Evolutionary conservation across 2,329 filamentous ascomycete genomes (phyloP).

Genomic region (Phaeosphaeria sp.): DNA sequence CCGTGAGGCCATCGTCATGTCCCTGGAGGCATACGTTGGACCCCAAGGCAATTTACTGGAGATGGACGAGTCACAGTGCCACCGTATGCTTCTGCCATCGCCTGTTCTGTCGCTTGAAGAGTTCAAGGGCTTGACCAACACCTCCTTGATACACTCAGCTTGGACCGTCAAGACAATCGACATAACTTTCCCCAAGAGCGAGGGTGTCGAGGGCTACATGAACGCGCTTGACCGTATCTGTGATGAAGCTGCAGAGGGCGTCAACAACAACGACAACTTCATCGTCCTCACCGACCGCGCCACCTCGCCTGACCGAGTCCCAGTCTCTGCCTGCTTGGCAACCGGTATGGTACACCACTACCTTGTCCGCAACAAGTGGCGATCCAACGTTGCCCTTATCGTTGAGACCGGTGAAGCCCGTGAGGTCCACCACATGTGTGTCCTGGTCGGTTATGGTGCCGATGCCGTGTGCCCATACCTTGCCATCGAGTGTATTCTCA

Average conservation of each 20-base stretch:
- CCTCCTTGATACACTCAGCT: slow-evolving; percentile 72
- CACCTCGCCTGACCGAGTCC: slow-evolving; percentile 79
- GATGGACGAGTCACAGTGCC: slow-evolving; percentile 90
- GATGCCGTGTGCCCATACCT: slow-evolving; percentile 96
- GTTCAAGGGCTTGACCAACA: slow-evolving; percentile 85
- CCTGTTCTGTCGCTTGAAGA: slow-evolving; percentile 89
- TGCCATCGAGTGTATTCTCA: slow-evolving; percentile 93
- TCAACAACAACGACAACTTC: slow-evolving; percentile 82
- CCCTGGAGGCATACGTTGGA: slow-evolving; percentile 92
- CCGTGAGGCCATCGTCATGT: slow-evolving; percentile 97
- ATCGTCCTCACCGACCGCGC: slow-evolving; percentile 90
- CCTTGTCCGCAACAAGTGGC: slow-evolving; percentile 93
- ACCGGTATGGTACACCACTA: slow-evolving; percentile 96
- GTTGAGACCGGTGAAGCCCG: slow-evolving; percentile 94
- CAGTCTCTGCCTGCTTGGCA: slow-evolving; percentile 85
- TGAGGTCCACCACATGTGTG: slow-evolving; percentile 98
- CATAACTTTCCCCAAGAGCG: slow-evolving; percentile 87
- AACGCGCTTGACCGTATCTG: slow-evolving; percentile 89
- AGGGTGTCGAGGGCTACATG: slow-evolving; percentile 83
- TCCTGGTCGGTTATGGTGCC: slow-evolving; percentile 93
- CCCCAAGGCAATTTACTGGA: slow-evolving; percentile 94
- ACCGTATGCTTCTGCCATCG: slow-evolving; percentile 82
- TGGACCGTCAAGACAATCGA: slow-evolving; percentile 94
- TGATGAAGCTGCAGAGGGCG: slow-evolving; percentile 80
- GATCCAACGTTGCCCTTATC: slow-evolving; percentile 83